phyloP scores from a whole-genome alignment of 1,284 basidiomycete genomes.

The Cystobasidiaceae sp. region DNA sequence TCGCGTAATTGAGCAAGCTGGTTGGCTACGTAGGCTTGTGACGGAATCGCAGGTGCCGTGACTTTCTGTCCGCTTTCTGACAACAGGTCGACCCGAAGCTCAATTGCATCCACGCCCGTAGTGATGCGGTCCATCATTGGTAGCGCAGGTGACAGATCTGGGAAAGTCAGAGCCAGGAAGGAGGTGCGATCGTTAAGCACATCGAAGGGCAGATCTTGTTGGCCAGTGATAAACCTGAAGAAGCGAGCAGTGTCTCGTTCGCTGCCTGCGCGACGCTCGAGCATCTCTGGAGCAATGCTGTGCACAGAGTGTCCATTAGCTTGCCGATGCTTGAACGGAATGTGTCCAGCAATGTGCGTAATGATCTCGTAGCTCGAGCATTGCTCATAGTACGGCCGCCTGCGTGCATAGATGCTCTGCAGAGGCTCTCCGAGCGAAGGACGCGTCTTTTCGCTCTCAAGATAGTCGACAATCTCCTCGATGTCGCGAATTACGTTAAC shows the following conservation, averaged over 20 bases:
- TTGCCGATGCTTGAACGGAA: slow-evolving; percentile 31
- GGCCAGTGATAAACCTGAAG: slow-evolving; percentile 82
- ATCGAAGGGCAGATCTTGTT: slow-evolving; percentile 57
- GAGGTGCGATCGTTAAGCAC: slow-evolving; percentile 61
- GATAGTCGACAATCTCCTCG: slow-evolving; percentile 67
- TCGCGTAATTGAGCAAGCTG: slow-evolving; percentile 78
- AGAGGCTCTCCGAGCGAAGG: slow-evolving; percentile 85
- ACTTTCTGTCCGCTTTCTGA: slow-evolving; percentile 52
- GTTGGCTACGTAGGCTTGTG: slow-evolving; percentile 65
- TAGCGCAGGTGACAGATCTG: slow-evolving; percentile 70
- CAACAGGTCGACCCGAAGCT: slow-evolving; percentile 86
- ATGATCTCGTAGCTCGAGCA: slow-evolving; percentile 79
- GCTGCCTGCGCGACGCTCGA: slow-evolving; percentile 32
- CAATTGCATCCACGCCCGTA: slow-evolving; percentile 84
- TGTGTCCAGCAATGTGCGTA: slow-evolving; percentile 58
- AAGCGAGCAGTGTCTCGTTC: slow-evolving; percentile 56
- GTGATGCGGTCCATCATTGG: slow-evolving; percentile 58
- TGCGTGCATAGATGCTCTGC: slow-evolving; percentile 71
- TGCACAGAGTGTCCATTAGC: slow-evolving; percentile 30
- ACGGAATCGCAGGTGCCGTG: slow-evolving; percentile 59
- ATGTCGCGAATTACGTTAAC: slow-evolving; percentile 68
- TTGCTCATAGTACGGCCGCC: slow-evolving; percentile 81
- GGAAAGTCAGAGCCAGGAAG: slow-evolving; percentile 89
- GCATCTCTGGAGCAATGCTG: slow-evolving; percentile 26
- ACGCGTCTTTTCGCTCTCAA: slow-evolving; percentile 66